Conservation (phyloP, 352 stramenopile species). For the Vaucheria bursata region DNA sequence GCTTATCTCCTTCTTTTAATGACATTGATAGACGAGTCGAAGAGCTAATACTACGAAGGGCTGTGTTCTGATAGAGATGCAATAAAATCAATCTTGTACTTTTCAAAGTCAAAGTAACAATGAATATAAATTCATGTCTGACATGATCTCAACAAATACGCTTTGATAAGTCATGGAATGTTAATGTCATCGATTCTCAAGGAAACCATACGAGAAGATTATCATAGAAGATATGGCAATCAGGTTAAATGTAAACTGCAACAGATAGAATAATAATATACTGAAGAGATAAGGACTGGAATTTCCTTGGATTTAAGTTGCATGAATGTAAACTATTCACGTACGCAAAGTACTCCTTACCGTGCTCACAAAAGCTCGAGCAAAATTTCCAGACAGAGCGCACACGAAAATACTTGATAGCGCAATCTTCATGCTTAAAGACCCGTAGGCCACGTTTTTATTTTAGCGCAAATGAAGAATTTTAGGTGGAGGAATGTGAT, state of each 20-base stretch:
- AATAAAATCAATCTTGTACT: background rate
- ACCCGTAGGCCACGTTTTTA: too few species aligned
- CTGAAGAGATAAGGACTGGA: background rate
- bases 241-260: background rate
- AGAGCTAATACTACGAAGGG: background rate
- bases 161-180: background rate
- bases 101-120: background rate
- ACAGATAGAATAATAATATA: background rate
- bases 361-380: background rate
- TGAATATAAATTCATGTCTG: background rate
- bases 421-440: conserved; percentile 3
- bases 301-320: background rate
- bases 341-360: background rate
- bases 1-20: conserved; percentile 46
- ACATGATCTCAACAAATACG: background rate
- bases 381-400: background rate
- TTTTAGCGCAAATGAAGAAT: too few species aligned
- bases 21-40: conserved; percentile 20
- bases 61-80: background rate
- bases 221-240: background rate
- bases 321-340: conserved; percentile 6
- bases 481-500: too few species aligned
- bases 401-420: background rate
- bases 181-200: background rate
- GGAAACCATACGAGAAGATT: background rate